Percentiles rank a stretch among this genome's conserved stretches.
phyloP scores from a whole-genome alignment of 768 basidiomycete species.

The Lepiota venenata region DNA sequence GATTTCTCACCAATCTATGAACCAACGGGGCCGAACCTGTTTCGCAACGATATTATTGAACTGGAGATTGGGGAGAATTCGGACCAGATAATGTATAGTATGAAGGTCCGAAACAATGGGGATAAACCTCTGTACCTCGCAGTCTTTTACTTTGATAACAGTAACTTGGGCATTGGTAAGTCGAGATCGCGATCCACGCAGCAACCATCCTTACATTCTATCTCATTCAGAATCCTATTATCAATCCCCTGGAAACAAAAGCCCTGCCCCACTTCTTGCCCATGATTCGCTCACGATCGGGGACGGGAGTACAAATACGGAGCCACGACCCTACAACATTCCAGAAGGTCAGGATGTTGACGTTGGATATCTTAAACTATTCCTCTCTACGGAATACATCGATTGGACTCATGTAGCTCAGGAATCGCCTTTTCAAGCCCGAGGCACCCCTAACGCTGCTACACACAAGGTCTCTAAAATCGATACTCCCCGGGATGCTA shows the following conservation, averaged over 20 bases:
- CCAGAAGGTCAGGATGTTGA: slow-evolving; percentile 25
- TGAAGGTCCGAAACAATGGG: no score
- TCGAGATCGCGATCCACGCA: not conserved
- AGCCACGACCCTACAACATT: slow-evolving; percentile 19
- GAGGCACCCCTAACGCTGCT: not conserved
- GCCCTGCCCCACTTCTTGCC: no score
- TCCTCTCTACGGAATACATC: no score
- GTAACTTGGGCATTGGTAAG: slow-evolving; percentile 30
- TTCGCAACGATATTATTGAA: slow-evolving; percentile 22
- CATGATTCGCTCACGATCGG: no score
- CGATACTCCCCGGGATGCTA: not conserved
- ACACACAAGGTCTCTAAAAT: not conserved
- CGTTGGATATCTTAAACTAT: slow-evolving; percentile 32
- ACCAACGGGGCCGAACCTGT: slow-evolving; percentile 24
- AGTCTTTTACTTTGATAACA: no score
- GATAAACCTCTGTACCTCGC: no score
- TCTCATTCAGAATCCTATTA: not conserved
- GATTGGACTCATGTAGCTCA: slow-evolving; percentile 14
- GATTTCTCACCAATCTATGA: slow-evolving; percentile 16
- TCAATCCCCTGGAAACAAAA: slow-evolving; percentile 25
- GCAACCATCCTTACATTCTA: not conserved
- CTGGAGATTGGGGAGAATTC: slow-evolving; percentile 21
- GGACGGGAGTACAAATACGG: slow-evolving; percentile 26
- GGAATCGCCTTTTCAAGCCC: not conserved
- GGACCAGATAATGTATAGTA: no score